phyloP scores from a whole-genome alignment of 306 rosid species.

The Luffa aegyptiaca region DNA sequence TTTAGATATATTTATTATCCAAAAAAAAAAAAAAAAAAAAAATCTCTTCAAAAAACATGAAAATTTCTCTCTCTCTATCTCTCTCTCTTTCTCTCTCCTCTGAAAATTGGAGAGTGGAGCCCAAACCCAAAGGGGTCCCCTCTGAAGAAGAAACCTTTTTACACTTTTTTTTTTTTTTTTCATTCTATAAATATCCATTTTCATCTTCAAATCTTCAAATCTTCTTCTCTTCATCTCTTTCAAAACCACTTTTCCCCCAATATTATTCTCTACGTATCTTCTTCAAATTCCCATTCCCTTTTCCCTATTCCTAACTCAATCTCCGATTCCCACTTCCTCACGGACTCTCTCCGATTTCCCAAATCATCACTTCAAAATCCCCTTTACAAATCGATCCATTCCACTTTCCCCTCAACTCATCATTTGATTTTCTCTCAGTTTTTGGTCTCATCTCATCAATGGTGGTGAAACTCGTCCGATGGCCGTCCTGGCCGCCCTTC shows the following conservation, averaged over 20 bases:
- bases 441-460: not conserved
- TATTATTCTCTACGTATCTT: constrained; percentile 6
- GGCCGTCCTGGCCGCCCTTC: constrained; percentile 31
- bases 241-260: not conserved
- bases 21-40: too few relatives aligned
- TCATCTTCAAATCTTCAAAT: not conserved
- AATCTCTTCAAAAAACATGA: too few relatives aligned
- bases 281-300: not conserved
- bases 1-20: too few relatives aligned
- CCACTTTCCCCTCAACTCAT: too few relatives aligned
- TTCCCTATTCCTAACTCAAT: not conserved
- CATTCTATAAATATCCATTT: not conserved
- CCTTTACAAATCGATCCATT: too few relatives aligned
- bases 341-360: too few relatives aligned
- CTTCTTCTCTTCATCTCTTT: not conserved
- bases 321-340: not conserved
- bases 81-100: not conserved
- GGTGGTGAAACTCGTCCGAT: constrained; percentile 27
- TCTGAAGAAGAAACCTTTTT: not conserved
- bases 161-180: not conserved
- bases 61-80: not conserved
- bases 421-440: not conserved
- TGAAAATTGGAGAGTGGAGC: not conserved
- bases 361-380: too few relatives aligned
- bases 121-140: not conserved